phyloP scores from a whole-genome alignment of 176 grass and related monocot genomes.

The Sorghum bicolor region Sorghum_bicolor_NCBIv3 NC_012870.2:76483001-76483500 shows the following conservation, averaged over 20 bases:
- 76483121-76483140: conserved; percentile 63
- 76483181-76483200: neutral
- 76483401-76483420: neutral
- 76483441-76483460: too few species aligned
- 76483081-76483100: neutral
- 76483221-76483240: neutral
- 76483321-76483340: neutral
- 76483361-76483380: neutral
- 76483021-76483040: neutral
- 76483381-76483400: neutral
- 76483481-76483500: conserved; percentile 13
- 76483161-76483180: neutral
- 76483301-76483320: neutral
- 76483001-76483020: neutral
- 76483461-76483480: too few species aligned
- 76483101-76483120: conserved; percentile 22
- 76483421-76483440: too few species aligned
- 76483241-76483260: conserved; percentile 5
- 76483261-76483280: conserved; percentile 3
- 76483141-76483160: conserved; percentile 28
- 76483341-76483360: too few species aligned
- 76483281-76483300: conserved; percentile 16
- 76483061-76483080: conserved; percentile 13
- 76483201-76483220: conserved; percentile 20
- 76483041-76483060: neutral